phyloP scores from a whole-genome alignment of 305 asterid genomes.

The Lippia alba region DNA sequence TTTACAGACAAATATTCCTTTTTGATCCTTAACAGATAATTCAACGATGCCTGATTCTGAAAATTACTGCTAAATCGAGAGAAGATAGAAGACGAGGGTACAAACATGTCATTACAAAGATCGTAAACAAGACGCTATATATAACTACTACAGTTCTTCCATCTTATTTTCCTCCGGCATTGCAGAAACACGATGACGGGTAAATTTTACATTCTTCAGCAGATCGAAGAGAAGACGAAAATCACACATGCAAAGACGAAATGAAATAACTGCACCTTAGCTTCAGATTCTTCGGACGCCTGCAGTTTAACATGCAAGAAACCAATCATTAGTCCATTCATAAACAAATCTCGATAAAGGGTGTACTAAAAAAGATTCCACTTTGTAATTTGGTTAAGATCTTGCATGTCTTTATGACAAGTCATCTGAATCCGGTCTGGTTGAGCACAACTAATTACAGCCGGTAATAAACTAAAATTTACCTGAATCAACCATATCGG shows the following conservation, averaged over 20 bases:
- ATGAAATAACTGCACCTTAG: slow-evolving; percentile 35
- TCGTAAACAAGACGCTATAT: neutral
- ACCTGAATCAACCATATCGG: slow-evolving; percentile 39
- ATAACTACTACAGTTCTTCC: too few species aligned
- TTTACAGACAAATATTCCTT: too few species aligned
- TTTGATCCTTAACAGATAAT: too few species aligned
- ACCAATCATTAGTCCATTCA: neutral
- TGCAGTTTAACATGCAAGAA: slow-evolving; percentile 28
- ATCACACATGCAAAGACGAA: neutral
- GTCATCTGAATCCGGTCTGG: too few species aligned
- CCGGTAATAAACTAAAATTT: neutral
- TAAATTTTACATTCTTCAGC: too few species aligned
- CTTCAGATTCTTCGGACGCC: slow-evolving; percentile 52
- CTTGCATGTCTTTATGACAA: too few species aligned
- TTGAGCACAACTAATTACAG: neutral
- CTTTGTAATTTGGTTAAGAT: too few species aligned
- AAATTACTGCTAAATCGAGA: too few species aligned
- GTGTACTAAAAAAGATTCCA: neutral
- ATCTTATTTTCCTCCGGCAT: neutral
- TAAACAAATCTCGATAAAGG: neutral
- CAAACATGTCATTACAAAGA: slow-evolving; percentile 14
- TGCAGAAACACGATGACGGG: neutral
- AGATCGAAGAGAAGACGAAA: too few species aligned
- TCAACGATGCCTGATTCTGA: too few species aligned
- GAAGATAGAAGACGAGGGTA: neutral